Conservation (phyloP, 768 basidiomycete species). For the Ramaria sp. region DNA sequence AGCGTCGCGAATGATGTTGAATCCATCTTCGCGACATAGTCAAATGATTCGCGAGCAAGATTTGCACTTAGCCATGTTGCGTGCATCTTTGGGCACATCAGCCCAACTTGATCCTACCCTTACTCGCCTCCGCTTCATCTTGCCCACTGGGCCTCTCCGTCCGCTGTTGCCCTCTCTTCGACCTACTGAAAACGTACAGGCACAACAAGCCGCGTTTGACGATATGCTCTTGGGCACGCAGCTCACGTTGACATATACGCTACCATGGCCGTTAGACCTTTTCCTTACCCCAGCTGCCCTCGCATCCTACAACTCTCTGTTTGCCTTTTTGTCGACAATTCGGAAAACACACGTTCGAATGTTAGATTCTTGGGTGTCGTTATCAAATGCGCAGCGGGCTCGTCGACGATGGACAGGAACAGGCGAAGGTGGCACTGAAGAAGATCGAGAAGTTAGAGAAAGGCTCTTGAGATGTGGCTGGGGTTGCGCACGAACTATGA, state of each 20-base stretch:
- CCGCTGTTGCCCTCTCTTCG: slow-evolving; percentile 69
- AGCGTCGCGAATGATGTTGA: slow-evolving; percentile 61
- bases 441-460: slow-evolving; percentile 55
- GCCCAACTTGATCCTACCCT: slow-evolving; percentile 82
- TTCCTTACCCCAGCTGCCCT: slow-evolving; percentile 75
- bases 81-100: slow-evolving; percentile 79
- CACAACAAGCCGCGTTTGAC: slow-evolving; percentile 42
- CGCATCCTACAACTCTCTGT: slow-evolving; percentile 62
- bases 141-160: slow-evolving; percentile 74
- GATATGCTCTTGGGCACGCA: slow-evolving; percentile 75
- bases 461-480: slow-evolving; percentile 68
- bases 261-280: slow-evolving; percentile 83
- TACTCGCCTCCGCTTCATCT: slow-evolving; percentile 57
- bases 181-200: slow-evolving; percentile 18
- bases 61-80: slow-evolving; percentile 73
- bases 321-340: slow-evolving; percentile 74
- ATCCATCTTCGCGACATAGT: slow-evolving; percentile 32
- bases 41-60: slow-evolving; percentile 83
- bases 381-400: slow-evolving; percentile 79
- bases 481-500: slow-evolving; percentile 82
- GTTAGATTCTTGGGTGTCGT: slow-evolving; percentile 72
- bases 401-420: slow-evolving; percentile 80
- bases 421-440: slow-evolving; percentile 73
- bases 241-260: slow-evolving; percentile 54
- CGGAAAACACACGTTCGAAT: slow-evolving; percentile 77